Evolutionary conservation across 257 asterid species (phyloP), one percentile per base, ranked within the genome.

Genomic region (Thymus mandschuricus): DNA sequence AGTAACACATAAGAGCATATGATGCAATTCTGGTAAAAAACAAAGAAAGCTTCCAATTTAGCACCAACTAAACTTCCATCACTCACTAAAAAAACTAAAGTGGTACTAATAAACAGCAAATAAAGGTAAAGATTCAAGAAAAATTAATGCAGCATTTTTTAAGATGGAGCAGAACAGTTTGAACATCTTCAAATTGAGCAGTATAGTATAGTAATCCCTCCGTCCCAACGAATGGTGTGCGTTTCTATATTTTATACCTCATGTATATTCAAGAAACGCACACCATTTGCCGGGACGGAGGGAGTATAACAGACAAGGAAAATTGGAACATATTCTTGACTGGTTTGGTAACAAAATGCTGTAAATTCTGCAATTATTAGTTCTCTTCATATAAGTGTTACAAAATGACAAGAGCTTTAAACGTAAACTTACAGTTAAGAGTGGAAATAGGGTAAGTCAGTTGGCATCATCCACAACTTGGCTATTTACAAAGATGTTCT

Each of bases 401-500:
- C 78, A 69, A 68, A 78, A 77, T 74, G 69, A 82, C 73, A 80
- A 48, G 72, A 69, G 12, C 41, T 33, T n/a, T 10, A 45, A 2
- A 29, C 58, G 52, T 58, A 73, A 46, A 49, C 54, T 21, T 52
- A 70, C 15, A 61, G 61, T 72, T 78, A 69, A 58, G 61, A 61
- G 46, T 55, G 50, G 4, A 58, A 68, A 28, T 12, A 56, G 30
- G 54, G 65, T 21, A n/a, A 12, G 57, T 82, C 80, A 92, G 59
- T 74, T 87, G 62, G 81, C 80, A 70, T 86, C 93, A 71, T 86
- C 89, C 59, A 74, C 86, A 64, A 59, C 90, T 69, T 82, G 92
- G 75, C 85, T 86, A 83, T 82, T 86, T 57, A 79, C 88, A 61
- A 73, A 90, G 40, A 82, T 38, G 65, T 61, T 62, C 8, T 92